phyloP scores from a whole-genome alignment of 805 yeast species.

The Saccharomycopsis fodiens region DNA sequence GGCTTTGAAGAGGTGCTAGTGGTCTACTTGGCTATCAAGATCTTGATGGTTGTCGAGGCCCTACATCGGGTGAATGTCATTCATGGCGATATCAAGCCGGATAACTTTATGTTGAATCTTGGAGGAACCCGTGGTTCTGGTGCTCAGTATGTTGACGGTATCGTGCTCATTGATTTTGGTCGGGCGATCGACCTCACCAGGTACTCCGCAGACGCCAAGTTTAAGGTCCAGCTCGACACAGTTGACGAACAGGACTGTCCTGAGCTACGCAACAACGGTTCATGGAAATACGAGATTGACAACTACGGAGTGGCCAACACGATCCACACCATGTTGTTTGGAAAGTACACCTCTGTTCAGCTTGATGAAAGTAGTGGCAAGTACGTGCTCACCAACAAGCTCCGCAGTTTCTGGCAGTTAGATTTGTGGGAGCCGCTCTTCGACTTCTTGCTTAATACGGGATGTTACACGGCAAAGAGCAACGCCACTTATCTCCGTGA shows the following conservation, averaged over 20 bases:
- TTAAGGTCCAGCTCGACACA: constrained; percentile 48
- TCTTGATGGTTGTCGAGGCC: constrained; percentile 48
- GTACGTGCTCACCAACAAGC: constrained; percentile 34
- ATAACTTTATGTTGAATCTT: constrained; percentile 78
- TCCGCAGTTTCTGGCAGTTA: constrained; percentile 72
- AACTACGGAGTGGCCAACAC: constrained; percentile 76
- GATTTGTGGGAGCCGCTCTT: constrained; percentile 67
- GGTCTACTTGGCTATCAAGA: constrained; percentile 56
- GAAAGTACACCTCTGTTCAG: constrained; percentile 42
- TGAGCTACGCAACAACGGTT: constrained; percentile 48
- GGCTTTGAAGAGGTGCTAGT: constrained; percentile 54
- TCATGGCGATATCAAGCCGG: constrained; percentile 84
- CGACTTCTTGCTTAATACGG: constrained; percentile 46
- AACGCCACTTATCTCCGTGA: neutral
- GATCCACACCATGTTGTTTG: constrained; percentile 67
- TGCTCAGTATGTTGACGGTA: constrained; percentile 33
- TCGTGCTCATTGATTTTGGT: constrained; percentile 73
- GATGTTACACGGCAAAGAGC: neutral
- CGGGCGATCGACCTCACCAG: constrained; percentile 65
- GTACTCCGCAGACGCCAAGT: constrained; percentile 43
- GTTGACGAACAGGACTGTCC: constrained; percentile 57
- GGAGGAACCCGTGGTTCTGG: no score
- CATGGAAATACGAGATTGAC: constrained; percentile 79
- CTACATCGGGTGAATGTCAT: constrained; percentile 62
- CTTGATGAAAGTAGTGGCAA: constrained; percentile 25